phyloP scores from a whole-genome alignment of 805 yeast genomes.

The Blastobotrys terrestris region DNA sequence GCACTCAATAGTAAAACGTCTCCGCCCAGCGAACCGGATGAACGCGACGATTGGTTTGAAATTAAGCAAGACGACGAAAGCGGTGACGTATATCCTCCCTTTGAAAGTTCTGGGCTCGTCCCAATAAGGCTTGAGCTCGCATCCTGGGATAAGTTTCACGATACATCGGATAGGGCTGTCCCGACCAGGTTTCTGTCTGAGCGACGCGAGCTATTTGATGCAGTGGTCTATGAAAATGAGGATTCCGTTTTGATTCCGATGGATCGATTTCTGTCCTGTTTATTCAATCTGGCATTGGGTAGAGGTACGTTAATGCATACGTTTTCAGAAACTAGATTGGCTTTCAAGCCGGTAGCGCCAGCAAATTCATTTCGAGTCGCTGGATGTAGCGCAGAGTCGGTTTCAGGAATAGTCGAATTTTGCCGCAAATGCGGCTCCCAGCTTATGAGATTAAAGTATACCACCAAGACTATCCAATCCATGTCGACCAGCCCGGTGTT shows the following conservation, averaged over 20 bases:
- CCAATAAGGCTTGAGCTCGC: background rate
- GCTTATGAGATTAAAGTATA: conserved; percentile 3
- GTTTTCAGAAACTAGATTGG: background rate
- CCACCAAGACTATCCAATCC: background rate
- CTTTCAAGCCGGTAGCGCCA: background rate
- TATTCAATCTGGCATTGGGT: conserved; percentile 6
- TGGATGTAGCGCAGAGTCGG: background rate
- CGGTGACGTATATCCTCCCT: background rate
- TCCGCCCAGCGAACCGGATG: background rate
- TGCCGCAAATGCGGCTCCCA: conserved; percentile 3
- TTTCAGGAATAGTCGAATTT: background rate
- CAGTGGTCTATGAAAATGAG: background rate
- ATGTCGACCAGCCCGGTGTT: conserved; percentile 3
- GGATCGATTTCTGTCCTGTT: background rate
- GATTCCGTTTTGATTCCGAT: background rate
- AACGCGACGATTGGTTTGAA: background rate
- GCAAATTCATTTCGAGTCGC: background rate
- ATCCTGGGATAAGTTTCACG: conserved; percentile 4
- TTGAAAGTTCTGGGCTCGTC: background rate
- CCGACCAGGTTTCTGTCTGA: background rate
- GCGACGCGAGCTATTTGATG: background rate
- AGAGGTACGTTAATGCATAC: conserved; percentile 1
- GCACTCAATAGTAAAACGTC: background rate
- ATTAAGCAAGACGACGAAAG: background rate
- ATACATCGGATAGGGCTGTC: background rate